Evolutionary conservation across 345 rosid species (phyloP).

Genomic region (Turritis glabra): DNA sequence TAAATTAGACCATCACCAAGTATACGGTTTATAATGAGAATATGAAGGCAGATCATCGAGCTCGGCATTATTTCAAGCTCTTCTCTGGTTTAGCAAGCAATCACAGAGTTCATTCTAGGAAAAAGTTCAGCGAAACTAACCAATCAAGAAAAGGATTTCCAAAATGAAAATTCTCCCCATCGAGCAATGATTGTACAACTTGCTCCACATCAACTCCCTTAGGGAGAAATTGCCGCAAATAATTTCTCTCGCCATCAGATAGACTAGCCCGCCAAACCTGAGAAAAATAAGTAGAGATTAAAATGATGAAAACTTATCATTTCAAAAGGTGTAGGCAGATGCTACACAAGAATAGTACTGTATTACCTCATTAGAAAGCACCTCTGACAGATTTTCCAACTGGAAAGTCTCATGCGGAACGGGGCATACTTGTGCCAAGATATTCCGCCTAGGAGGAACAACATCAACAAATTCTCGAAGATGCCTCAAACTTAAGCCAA

Average conservation of each 20-base stretch:
- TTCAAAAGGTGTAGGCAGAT: constrained; percentile 25
- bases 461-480: constrained; percentile 58
- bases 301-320: not conserved
- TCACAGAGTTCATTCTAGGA: constrained; percentile 9
- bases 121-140: constrained; percentile 45
- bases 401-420: constrained; percentile 71
- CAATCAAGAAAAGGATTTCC: constrained; percentile 82
- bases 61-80: constrained; percentile 2
- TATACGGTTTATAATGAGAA: not conserved
- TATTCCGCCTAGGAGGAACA: constrained; percentile 41
- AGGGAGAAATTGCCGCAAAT: constrained; percentile 85
- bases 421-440: constrained; percentile 65
- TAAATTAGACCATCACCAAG: constrained; percentile 15
- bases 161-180: constrained; percentile 77
- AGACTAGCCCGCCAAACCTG: constrained; percentile 76
- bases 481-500: constrained; percentile 69
- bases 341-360: not conserved
- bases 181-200: constrained; percentile 60
- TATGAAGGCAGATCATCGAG: not conserved
- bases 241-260: constrained; percentile 68
- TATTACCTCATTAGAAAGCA: constrained; percentile 78
- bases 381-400: constrained; percentile 62
- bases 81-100: not conserved
- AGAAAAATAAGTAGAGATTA: not conserved
- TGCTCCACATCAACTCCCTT: constrained; percentile 56